Conservation (phyloP, 2,329 filamentous ascomycete genomes). For the Capronia epimyces region DNA sequence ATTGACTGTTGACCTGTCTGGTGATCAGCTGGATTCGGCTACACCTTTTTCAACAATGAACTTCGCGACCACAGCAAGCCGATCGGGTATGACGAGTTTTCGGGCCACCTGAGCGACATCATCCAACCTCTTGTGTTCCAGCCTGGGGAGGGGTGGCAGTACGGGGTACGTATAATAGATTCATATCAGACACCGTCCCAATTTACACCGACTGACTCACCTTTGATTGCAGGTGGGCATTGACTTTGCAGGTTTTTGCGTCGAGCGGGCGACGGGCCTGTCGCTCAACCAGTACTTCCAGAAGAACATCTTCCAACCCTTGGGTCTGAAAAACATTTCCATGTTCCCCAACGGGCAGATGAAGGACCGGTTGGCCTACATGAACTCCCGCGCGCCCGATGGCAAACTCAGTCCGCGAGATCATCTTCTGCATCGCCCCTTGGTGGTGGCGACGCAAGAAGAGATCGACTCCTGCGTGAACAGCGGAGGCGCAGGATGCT, state of each 20-base stretch:
- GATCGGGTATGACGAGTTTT: constrained; percentile 14
- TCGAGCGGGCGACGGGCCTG: constrained; percentile 44
- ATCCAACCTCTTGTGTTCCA: constrained; percentile 55
- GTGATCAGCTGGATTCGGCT: constrained; percentile 31
- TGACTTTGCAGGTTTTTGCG: constrained; percentile 50
- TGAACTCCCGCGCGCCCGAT: constrained; percentile 31
- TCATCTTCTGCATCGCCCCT: constrained; percentile 39
- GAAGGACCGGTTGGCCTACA: too few species aligned
- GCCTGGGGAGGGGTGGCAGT: constrained; percentile 59
- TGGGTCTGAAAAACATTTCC: constrained; percentile 48
- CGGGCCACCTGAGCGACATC: constrained; percentile 45
- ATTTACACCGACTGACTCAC: too few species aligned
- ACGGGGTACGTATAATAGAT: constrained; percentile 36
- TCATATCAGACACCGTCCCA: too few species aligned
- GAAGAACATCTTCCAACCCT: constrained; percentile 44
- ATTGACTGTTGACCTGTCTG: constrained; percentile 3
- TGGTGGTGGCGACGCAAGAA: constrained; percentile 34
- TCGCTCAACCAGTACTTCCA: constrained; percentile 48
- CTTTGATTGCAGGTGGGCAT: constrained; percentile 35
- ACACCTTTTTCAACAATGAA: constrained; percentile 39
- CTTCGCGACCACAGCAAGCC: constrained; percentile 40
- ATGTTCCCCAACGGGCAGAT: constrained; percentile 52
- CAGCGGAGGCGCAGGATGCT: constrained; percentile 59
- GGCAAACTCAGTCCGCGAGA: constrained; percentile 44
- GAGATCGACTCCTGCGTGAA: constrained; percentile 40